phyloP scores from a whole-genome alignment of 1,284 basidiomycete species.

The Sanghuangporus sanghuang region DNA sequence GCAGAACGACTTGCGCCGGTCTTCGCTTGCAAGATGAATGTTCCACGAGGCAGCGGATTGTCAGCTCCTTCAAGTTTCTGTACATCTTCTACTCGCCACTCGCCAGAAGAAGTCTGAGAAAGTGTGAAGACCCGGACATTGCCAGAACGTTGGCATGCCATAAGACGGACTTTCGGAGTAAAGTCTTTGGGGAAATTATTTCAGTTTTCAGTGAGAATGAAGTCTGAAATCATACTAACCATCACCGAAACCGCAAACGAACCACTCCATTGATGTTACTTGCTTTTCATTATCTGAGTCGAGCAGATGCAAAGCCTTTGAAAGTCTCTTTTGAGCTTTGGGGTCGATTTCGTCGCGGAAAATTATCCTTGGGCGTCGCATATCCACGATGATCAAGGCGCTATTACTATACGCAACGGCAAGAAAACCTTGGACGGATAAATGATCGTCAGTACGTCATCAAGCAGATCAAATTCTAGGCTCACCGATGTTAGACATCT shows the following conservation, averaged over 20 bases:
- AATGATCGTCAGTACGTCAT: background rate
- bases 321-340: slow-evolving; percentile 28
- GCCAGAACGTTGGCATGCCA: slow-evolving; percentile 60
- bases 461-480: background rate
- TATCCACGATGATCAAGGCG: slow-evolving; percentile 59
- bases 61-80: slow-evolving; percentile 41
- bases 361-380: slow-evolving; percentile 67
- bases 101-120: slow-evolving; percentile 31
- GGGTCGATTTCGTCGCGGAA: slow-evolving; percentile 35
- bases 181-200: slow-evolving; percentile 36
- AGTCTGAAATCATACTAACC: slow-evolving; percentile 31
- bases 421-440: slow-evolving; percentile 54
- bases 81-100: slow-evolving; percentile 45
- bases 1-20: slow-evolving; percentile 46
- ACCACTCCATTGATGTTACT: slow-evolving; percentile 60
- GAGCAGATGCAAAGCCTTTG: slow-evolving; percentile 26
- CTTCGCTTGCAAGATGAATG: slow-evolving; percentile 60
- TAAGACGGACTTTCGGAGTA: slow-evolving; percentile 50
- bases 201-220: background rate
- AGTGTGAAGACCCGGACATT: slow-evolving; percentile 54
- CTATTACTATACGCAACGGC: slow-evolving; percentile 63
- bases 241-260: slow-evolving; percentile 48
- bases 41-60: slow-evolving; percentile 44
- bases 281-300: slow-evolving; percentile 34
- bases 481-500: slow-evolving; percentile 65